Base-by-base conservation (phyloP, 2,329 filamentous ascomycete genomes). In the Pseudogymnoascus sp. region DNA sequence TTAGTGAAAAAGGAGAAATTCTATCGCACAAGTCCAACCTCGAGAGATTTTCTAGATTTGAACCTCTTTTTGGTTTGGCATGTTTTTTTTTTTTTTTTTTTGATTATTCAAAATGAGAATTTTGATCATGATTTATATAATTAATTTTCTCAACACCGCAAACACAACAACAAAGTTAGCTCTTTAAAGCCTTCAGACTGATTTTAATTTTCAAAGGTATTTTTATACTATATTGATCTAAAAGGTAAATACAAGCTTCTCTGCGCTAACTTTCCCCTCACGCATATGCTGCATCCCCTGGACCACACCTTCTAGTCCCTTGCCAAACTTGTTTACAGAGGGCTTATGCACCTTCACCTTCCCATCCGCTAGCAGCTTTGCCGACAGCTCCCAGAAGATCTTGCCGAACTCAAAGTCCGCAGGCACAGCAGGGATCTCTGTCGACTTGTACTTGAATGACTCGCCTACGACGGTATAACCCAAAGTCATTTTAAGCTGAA, bases 191-290 rank as follows among this genome's bases (percentile, higher is more conserved):
- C 21, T 23, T 23, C 21, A 23, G 21, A 23, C 21, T 4, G 21
- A 23, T 23, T 23, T 23, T 4, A 23, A 4, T 2, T 23, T 23
- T 4, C 21, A 23, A 23, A 23, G 3, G 21, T 23, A 23, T 23
- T 23, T 2, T 23, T 4, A 23, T 23, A 23, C 21, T 28, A 44
- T 42, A n/a, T 53, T 16, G 11, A 62, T 23, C 62, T 68, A 78
- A 65, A 78, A 62, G 7, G 75, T 77, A 66, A 78, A 79, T 1
- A 81, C 79, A 60, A 81, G 69, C 72, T 81, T 81, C 18, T 73
- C 72, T 6, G 74, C 78, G 62, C 76, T 78, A 25, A 80, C 70
- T 64, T 70, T 69, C 0, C 70, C 69, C 36, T 67, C 59, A 44
- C 63, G 67, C 69, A 73, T 64, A 7, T 64, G 63, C 11, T 71